Conservation (phyloP, 192 early-diverging fungal species). For the Backusella circina region DNA sequence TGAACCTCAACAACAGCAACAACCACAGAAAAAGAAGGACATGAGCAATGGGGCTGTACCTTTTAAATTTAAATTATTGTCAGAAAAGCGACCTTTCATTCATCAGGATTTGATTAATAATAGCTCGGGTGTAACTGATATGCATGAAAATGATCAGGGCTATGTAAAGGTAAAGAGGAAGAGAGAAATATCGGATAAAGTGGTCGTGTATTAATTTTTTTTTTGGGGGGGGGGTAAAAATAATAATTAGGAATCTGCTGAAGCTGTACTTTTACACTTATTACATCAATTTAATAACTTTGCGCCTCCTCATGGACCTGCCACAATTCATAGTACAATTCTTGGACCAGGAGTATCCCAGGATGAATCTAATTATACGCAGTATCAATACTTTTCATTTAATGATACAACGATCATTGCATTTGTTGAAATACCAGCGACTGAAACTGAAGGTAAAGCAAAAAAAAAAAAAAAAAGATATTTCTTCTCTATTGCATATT, state of each 20-base stretch:
- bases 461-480: not conserved
- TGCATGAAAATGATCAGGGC: slow-evolving; percentile 19
- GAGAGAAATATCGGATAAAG: too few relatives aligned
- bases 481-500: not conserved
- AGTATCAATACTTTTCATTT: slow-evolving; percentile 67
- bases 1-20: not conserved
- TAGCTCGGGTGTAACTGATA: not conserved
- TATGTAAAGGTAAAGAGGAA: slow-evolving; percentile 23
- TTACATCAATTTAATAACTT: slow-evolving; percentile 69
- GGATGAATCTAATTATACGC: slow-evolving; percentile 41
- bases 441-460: slow-evolving; percentile 35
- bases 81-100: slow-evolving; percentile 22
- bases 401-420: slow-evolving; percentile 73
- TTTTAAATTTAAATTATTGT: slow-evolving; percentile 28
- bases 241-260: slow-evolving; percentile 55
- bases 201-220: not conserved
- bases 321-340: slow-evolving; percentile 44
- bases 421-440: slow-evolving; percentile 58
- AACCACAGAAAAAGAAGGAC: slow-evolving; percentile 13
- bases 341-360: slow-evolving; percentile 33
- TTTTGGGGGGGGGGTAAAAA: not conserved
- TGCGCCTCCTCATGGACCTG: slow-evolving; percentile 57
- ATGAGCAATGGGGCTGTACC: not conserved
- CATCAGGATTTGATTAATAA: slow-evolving; percentile 9
- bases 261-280: slow-evolving; percentile 66